These are phyloP conservation scores for Cladorrhinum sp. DNA, from an alignment of 2,329 filamentous ascomycete species.

Conservation along the genomic window DNA sequence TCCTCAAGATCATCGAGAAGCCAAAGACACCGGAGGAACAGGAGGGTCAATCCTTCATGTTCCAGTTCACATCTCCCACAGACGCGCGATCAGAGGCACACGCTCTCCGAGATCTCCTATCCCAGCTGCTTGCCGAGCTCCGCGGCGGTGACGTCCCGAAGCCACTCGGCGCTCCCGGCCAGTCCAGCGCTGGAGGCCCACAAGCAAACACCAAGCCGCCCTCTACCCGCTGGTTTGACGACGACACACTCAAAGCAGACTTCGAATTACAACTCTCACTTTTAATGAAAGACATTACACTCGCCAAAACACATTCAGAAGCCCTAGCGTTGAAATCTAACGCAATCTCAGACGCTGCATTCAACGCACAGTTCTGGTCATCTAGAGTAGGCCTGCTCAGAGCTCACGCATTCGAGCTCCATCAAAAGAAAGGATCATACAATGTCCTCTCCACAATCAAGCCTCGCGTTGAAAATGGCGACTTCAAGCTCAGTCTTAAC, in stretches of 20 bases:
- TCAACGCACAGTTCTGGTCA: constrained; percentile 93
- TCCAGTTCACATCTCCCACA: constrained; percentile 78
- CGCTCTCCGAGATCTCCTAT: constrained; percentile 76
- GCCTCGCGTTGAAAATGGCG: constrained; percentile 69
- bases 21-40: constrained; percentile 48
- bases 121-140: constrained; percentile 67
- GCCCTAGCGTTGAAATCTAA: constrained; percentile 80
- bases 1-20: constrained; percentile 87
- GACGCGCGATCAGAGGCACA: constrained; percentile 82
- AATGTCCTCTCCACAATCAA: constrained; percentile 92
- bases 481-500: constrained; percentile 77
- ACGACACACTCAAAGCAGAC: constrained; percentile 72
- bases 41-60: constrained; percentile 64
- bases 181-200: constrained; percentile 43
- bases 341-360: constrained; percentile 73
- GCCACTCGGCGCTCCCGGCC: constrained; percentile 36
- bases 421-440: constrained; percentile 84
- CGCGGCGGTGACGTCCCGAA: constrained; percentile 59
- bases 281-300: constrained; percentile 70
- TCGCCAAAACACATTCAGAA: constrained; percentile 85
- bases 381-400: constrained; percentile 81
- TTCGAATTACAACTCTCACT: constrained; percentile 83
- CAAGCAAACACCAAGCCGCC: constrained; percentile 53
- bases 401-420: constrained; percentile 83
- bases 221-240: constrained; percentile 72